phyloP scores from a whole-genome alignment of 2,329 filamentous ascomycete species.

The Nothopassalora personata region DNA sequence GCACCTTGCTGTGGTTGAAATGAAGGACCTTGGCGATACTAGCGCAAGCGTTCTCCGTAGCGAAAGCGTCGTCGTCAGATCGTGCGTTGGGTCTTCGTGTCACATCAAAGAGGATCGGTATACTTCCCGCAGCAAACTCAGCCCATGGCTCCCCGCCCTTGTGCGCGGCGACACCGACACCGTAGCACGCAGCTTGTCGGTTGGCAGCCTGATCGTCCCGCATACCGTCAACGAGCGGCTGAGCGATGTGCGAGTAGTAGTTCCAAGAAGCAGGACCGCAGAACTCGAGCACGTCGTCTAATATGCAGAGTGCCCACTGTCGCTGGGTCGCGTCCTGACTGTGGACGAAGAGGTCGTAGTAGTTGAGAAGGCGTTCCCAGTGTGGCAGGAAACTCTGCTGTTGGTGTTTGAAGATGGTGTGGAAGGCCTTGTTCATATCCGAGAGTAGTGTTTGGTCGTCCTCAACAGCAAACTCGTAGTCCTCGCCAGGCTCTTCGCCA shows the following conservation, averaged over 20 bases:
- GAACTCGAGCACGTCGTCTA: conserved; percentile 97
- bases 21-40: conserved; percentile 96
- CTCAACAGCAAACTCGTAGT: conserved; percentile 84
- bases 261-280: conserved; percentile 83
- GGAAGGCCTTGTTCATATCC: conserved; percentile 99
- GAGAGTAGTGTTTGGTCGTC: conserved; percentile 94
- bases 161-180: conserved; percentile 90
- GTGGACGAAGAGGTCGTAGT: conserved; percentile 78
- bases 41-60: conserved; percentile 94
- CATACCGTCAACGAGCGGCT: conserved; percentile 81
- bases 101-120: conserved; percentile 79
- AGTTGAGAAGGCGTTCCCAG: conserved; percentile 80
- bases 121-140: conserved; percentile 73
- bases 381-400: conserved; percentile 74
- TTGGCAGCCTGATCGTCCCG: conserved; percentile 82
- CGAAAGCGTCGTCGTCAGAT: conserved; percentile 89
- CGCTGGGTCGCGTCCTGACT: conserved; percentile 82
- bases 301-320: conserved; percentile 98
- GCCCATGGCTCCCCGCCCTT: conserved; percentile 84
- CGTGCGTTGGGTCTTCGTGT: conserved; percentile 76
- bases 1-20: conserved; percentile 73
- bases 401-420: conserved; percentile 98
- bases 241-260: conserved; percentile 79
- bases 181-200: conserved; percentile 91
- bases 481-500: conserved; percentile 68